Evolutionary conservation across 169 alveolate genomes (phyloP).

Genomic region (Plasmodium yoelii): DNA sequence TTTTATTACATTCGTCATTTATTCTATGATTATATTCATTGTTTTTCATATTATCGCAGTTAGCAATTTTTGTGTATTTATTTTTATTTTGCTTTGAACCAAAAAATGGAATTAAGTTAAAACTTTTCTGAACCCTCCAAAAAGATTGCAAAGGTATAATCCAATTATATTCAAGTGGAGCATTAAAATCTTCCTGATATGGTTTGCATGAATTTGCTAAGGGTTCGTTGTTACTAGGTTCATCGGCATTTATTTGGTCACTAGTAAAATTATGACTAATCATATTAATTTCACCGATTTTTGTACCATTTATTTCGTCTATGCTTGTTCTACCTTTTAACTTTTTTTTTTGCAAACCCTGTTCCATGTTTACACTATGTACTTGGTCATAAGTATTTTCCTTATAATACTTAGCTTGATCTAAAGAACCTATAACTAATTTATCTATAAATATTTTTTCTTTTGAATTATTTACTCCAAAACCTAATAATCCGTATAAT

Average conservation of each 20-base stretch:
- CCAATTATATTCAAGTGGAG: slow-evolving; percentile 4
- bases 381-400: background rate
- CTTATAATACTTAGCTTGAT: slow-evolving; percentile 60
- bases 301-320: too few species aligned
- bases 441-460: slow-evolving; percentile 70
- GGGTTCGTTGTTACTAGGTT: too few species aligned
- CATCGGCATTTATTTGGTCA: too few species aligned
- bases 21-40: background rate
- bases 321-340: background rate
- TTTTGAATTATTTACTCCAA: slow-evolving; percentile 60
- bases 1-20: slow-evolving; percentile 4
- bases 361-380: background rate
- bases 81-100: background rate
- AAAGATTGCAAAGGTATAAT: background rate
- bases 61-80: background rate
- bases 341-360: background rate
- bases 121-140: slow-evolving; percentile 1
- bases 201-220: background rate
- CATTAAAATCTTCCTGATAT: background rate
- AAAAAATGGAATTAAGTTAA: slow-evolving; percentile 13
- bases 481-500: slow-evolving; percentile 52
- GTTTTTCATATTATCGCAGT: background rate
- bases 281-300: too few species aligned
- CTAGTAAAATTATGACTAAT: too few species aligned
- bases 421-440: slow-evolving; percentile 72